These are phyloP conservation scores for Plantago rigida DNA, from an alignment of 305 asterid species.

Conservation along the genomic window DNA sequence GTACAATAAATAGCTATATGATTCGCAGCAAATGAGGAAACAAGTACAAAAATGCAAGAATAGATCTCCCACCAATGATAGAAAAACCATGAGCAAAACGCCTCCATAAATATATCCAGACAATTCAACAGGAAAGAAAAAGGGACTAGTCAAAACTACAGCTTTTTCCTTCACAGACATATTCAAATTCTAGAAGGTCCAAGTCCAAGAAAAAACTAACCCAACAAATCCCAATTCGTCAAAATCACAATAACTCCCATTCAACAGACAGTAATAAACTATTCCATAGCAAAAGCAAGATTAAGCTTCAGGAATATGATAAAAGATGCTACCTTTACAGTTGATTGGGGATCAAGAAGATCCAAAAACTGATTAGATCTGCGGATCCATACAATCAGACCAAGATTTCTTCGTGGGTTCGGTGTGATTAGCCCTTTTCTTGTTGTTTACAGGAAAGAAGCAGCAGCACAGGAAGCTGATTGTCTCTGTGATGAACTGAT, in stretches of 20 bases:
- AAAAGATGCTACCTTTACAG: constrained; percentile 35
- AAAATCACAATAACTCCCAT: constrained; percentile 8
- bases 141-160: too few species aligned
- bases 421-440: not conserved
- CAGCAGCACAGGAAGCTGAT: not conserved
- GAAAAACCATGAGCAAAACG: too few species aligned
- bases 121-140: constrained; percentile 13
- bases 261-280: not conserved
- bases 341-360: constrained; percentile 41
- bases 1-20: too few species aligned
- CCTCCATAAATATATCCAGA: too few species aligned
- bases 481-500: too few species aligned
- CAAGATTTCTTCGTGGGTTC: not conserved
- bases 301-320: too few species aligned
- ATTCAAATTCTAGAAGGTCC: constrained; percentile 50
- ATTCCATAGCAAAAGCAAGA: not conserved
- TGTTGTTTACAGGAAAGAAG: not conserved
- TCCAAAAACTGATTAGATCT: constrained; percentile 59
- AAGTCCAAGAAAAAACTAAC: constrained; percentile 26
- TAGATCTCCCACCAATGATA: too few species aligned
- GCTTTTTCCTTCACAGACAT: not conserved
- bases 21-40: too few species aligned
- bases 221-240: constrained; percentile 23
- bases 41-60: too few species aligned
- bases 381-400: constrained; percentile 48